phyloP scores from a whole-genome alignment of 2,329 filamentous ascomycete genomes.

The Fusarium vanettenii region DNA sequence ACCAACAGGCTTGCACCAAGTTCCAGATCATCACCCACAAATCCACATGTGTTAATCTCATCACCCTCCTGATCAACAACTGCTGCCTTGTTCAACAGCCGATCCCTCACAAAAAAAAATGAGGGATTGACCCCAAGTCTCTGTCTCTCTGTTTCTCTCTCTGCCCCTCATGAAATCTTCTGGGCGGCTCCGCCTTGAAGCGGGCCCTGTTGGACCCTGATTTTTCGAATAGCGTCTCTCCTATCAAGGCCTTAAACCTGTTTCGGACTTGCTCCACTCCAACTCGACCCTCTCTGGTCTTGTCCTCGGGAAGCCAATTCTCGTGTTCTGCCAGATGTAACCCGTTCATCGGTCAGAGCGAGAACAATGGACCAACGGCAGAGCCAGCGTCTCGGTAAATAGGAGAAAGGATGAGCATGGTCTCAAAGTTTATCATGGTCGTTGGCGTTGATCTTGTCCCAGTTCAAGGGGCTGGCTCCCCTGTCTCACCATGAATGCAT shows the following conservation, averaged over 20 bases:
- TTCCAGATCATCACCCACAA: conserved; percentile 16
- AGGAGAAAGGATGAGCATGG: not conserved
- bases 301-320: not conserved
- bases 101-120: not conserved
- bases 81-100: not conserved
- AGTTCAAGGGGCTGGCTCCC: not conserved
- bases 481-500: conserved; percentile 6
- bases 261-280: not conserved
- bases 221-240: not conserved
- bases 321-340: not conserved
- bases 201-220: conserved; percentile 1
- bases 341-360: not conserved
- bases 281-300: not conserved
- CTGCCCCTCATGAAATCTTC: conserved; percentile 3
- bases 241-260: not conserved
- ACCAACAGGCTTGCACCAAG: conserved; percentile 1
- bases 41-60: conserved; percentile 7
- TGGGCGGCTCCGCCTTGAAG: conserved; percentile 16
- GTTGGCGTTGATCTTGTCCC: not conserved
- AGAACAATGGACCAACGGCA: not conserved
- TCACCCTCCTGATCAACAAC: not conserved
- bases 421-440: not conserved
- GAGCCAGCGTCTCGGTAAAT: not conserved
- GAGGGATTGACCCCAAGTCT: not conserved
- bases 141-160: not conserved